These are phyloP conservation scores for Sarocladium brachiariae DNA, from an alignment of 2,329 filamentous ascomycete species.

Conservation along the genomic window DNA sequence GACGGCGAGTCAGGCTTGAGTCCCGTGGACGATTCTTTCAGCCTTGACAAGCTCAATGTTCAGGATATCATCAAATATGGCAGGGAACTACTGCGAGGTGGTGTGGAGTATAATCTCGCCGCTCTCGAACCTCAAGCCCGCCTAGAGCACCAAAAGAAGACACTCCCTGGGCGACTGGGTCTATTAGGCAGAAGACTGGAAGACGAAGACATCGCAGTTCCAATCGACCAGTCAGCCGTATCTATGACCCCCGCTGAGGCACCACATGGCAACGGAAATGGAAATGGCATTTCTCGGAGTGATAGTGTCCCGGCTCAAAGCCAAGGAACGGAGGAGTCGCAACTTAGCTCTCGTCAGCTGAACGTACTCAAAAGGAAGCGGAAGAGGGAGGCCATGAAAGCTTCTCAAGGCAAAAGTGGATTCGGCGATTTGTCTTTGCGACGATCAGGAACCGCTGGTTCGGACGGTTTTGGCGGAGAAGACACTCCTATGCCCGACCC, in stretches of 20 bases:
- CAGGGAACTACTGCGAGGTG: constrained; percentile 75
- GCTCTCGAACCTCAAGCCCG: constrained; percentile 75
- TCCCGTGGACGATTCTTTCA: constrained; percentile 56
- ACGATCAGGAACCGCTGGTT: constrained; percentile 52
- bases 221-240: constrained; percentile 30
- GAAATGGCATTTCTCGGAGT: constrained; percentile 23
- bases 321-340: constrained; percentile 53
- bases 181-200: constrained; percentile 78
- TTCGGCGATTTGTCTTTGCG: constrained; percentile 79
- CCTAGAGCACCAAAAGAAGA: constrained; percentile 84
- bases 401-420: constrained; percentile 76
- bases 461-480: constrained; percentile 52
- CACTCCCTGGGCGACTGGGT: constrained; percentile 72
- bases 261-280: constrained; percentile 27
- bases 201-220: constrained; percentile 63
- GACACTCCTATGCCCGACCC: constrained; percentile 48
- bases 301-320: constrained; percentile 32
- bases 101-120: constrained; percentile 78
- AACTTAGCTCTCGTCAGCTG: constrained; percentile 84
- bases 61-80: constrained; percentile 74
- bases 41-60: constrained; percentile 69
- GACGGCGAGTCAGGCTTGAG: constrained; percentile 27
- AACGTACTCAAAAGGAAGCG: constrained; percentile 93
- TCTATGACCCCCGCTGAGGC: constrained; percentile 40
- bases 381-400: constrained; percentile 82